phyloP scores from a whole-genome alignment of 1,284 basidiomycete genomes.

The Cryptococcus sp. region DNA sequence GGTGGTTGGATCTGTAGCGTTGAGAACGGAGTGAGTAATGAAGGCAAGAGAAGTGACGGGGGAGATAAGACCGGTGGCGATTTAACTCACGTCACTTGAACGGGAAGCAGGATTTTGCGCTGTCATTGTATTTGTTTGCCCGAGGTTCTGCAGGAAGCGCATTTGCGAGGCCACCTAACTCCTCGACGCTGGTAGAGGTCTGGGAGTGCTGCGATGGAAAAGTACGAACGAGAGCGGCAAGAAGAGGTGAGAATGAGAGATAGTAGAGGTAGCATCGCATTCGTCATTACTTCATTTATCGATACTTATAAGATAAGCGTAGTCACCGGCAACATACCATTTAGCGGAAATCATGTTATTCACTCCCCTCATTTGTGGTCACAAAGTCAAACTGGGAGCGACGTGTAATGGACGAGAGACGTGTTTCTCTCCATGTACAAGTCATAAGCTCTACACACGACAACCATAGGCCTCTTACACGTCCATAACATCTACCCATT shows the following conservation, averaged over 20 bases:
- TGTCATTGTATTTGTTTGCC: slow-evolving; percentile 4
- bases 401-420: neutral
- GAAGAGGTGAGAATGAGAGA: neutral
- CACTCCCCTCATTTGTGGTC: too few species aligned
- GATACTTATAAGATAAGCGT: neutral
- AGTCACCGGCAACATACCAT: too few species aligned
- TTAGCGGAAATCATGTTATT: too few species aligned
- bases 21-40: too few species aligned
- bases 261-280: neutral
- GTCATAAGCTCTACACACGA: neutral
- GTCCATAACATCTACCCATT: neutral
- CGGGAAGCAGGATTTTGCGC: neutral
- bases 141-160: slow-evolving; percentile 13
- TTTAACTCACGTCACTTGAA: slow-evolving; percentile 1
- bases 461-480: neutral
- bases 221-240: neutral
- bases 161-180: neutral
- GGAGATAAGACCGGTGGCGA: slow-evolving; percentile 1
- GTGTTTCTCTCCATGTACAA: neutral
- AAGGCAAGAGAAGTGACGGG: too few species aligned
- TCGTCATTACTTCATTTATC: neutral
- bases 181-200: neutral
- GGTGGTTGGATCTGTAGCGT: slow-evolving; percentile 4
- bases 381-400: too few species aligned
- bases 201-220: neutral